Evolutionary conservation across 140 eudicot species (phyloP).

Genomic region (Bidens hawaiensis): DNA sequence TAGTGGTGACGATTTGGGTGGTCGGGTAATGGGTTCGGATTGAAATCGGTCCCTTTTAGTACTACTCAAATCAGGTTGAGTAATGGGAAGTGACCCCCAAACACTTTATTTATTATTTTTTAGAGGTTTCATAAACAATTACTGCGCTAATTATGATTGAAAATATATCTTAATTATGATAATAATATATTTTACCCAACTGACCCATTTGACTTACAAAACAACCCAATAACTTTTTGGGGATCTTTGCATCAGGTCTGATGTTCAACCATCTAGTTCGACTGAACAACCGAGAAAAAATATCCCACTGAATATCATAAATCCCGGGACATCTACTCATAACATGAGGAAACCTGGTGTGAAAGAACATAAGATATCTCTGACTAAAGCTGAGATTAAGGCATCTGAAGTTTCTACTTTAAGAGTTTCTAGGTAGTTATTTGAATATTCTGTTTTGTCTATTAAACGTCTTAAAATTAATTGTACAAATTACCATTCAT

Average conservation of each 20-base stretch:
- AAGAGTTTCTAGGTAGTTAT: slow-evolving; percentile 43
- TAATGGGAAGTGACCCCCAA: not conserved
- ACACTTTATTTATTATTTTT: not conserved
- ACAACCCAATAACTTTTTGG: not conserved
- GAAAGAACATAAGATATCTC: slow-evolving; percentile 24
- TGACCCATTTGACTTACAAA: not conserved
- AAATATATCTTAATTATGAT: not conserved
- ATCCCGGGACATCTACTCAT: slow-evolving; percentile 26
- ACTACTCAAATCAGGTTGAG: not conserved
- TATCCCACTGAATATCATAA: slow-evolving; percentile 27
- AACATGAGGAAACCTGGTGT: slow-evolving; percentile 22
- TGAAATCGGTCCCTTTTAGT: not conserved
- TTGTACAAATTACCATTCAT: not conserved
- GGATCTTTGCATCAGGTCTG: slow-evolving; percentile 32
- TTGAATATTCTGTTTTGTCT: not conserved
- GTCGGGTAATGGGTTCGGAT: not conserved
- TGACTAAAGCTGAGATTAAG: slow-evolving; percentile 32
- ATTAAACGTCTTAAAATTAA: not conserved
- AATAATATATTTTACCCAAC: not conserved
- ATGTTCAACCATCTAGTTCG: slow-evolving; percentile 29
- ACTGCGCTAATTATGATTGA: not conserved
- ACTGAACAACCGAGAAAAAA: slow-evolving; percentile 26
- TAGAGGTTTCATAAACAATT: not conserved
- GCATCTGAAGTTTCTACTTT: slow-evolving; percentile 36
- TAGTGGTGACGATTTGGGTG: not conserved